These are phyloP conservation scores for Vigna hirtella DNA, from an alignment of 306 rosid species.

Conservation along the genomic window DNA sequence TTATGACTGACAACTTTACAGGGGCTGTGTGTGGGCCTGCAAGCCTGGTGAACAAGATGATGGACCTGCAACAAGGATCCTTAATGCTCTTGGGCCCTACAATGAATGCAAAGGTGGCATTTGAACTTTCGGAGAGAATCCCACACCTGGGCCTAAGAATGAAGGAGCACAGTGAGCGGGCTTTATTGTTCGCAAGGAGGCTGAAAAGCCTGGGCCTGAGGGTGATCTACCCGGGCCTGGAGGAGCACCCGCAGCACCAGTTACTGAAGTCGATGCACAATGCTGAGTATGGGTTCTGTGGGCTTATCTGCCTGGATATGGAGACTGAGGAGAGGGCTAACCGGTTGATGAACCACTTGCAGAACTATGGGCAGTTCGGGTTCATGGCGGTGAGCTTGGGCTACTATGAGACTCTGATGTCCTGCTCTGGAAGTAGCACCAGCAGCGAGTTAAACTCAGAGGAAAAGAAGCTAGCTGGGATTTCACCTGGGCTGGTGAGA, in stretches of 20 bases:
- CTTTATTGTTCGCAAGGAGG: conserved; percentile 64
- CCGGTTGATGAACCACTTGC: conserved; percentile 66
- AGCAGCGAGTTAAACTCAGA: conserved; percentile 75
- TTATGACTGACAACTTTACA: conserved; percentile 4
- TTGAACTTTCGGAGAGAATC: conserved; percentile 83
- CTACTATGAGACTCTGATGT: conserved; percentile 92
- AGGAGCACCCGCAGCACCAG: conserved; percentile 75
- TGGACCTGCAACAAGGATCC: conserved; percentile 93
- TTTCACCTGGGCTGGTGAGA: conserved; percentile 83
- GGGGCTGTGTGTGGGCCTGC: conserved; percentile 91
- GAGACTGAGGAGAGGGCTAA: conserved; percentile 89
- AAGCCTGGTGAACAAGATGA: conserved; percentile 82
- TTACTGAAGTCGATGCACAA: conserved; percentile 66
- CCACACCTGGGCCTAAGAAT: conserved; percentile 80
- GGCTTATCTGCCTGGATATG: conserved; percentile 86
- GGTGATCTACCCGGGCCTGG: conserved; percentile 87
- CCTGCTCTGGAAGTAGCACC: conserved; percentile 90
- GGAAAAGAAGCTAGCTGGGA: conserved; percentile 78
- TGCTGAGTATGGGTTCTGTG: conserved; percentile 81
- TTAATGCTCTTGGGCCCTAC: conserved; percentile 94
- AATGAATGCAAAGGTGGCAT: conserved; percentile 92
- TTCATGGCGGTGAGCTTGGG: conserved; percentile 95
- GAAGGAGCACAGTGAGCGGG: conserved; percentile 81
- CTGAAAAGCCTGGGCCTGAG: conserved; percentile 66
- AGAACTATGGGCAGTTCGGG: conserved; percentile 78